Percentiles rank a stretch among this genome's conserved stretches.
phyloP scores from a whole-genome alignment of 345 rosid genomes.

The Physaria fendleri region DNA sequence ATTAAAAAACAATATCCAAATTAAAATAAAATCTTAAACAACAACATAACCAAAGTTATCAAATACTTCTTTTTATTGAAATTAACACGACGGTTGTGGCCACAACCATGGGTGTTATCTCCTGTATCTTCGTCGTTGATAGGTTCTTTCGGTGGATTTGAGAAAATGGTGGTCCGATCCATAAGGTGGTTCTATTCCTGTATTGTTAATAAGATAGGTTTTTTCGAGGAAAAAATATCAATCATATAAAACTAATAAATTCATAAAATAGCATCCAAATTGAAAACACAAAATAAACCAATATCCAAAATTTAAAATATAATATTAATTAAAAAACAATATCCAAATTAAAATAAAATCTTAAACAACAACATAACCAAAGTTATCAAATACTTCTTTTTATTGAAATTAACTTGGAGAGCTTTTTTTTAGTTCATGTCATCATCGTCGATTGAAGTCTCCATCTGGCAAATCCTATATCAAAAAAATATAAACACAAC shows the following conservation, averaged over 20 bases:
- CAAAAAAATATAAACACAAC: slow-evolving; percentile 1
- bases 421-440: neutral
- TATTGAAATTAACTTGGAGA: neutral
- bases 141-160: too few relatives aligned
- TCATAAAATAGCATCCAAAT: neutral
- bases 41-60: neutral
- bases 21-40: neutral
- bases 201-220: too few relatives aligned
- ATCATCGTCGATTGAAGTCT: neutral
- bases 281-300: neutral
- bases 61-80: neutral
- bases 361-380: slow-evolving; percentile 8
- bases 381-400: neutral
- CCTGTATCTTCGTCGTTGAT: too few relatives aligned
- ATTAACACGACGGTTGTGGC: too few relatives aligned
- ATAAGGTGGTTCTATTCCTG: too few relatives aligned
- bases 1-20: neutral
- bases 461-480: neutral
- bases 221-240: too few relatives aligned
- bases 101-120: too few relatives aligned
- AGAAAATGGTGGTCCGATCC: too few relatives aligned
- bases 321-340: neutral
- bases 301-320: neutral
- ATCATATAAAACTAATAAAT: neutral
- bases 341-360: neutral